phyloP scores from a whole-genome alignment of 495 filamentous ascomycete species.

The Pyrenula aspistea region DNA sequence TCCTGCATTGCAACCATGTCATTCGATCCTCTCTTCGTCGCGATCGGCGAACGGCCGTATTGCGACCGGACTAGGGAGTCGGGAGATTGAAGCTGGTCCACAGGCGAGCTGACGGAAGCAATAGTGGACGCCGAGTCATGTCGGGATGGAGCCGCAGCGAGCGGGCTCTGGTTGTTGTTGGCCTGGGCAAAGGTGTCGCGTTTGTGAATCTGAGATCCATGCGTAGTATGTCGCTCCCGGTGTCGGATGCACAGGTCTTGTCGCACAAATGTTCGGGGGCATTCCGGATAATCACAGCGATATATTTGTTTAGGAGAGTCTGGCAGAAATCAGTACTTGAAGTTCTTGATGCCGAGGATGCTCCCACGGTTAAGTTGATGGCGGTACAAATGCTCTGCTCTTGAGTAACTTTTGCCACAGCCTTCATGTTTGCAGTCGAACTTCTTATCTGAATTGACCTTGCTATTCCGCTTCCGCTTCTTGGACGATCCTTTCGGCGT shows the following conservation, averaged over 20 bases:
- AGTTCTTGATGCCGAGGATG: conserved; percentile 1
- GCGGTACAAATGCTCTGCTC: conserved; percentile 91
- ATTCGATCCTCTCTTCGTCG: background rate
- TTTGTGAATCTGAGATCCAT: conserved; percentile 85
- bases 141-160: conserved; percentile 1
- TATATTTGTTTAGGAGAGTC: conserved; percentile 89
- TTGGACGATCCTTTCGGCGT: background rate
- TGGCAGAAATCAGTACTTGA: conserved; percentile 17
- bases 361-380: conserved; percentile 91
- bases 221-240: conserved; percentile 89
- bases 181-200: conserved; percentile 50
- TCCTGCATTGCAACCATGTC: background rate
- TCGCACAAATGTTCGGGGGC: conserved; percentile 80
- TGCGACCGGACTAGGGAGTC: background rate
- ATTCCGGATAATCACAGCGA: conserved; percentile 86
- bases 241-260: conserved; percentile 91
- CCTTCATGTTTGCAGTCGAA: conserved; percentile 83
- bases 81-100: background rate
- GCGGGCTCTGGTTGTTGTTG: background rate
- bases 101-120: background rate
- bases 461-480: conserved; percentile 27
- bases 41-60: background rate
- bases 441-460: conserved; percentile 76
- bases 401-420: conserved; percentile 92
- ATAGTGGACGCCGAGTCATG: background rate